phyloP scores from a whole-genome alignment of 768 basidiomycete species.

The Bullera alba region DNA sequence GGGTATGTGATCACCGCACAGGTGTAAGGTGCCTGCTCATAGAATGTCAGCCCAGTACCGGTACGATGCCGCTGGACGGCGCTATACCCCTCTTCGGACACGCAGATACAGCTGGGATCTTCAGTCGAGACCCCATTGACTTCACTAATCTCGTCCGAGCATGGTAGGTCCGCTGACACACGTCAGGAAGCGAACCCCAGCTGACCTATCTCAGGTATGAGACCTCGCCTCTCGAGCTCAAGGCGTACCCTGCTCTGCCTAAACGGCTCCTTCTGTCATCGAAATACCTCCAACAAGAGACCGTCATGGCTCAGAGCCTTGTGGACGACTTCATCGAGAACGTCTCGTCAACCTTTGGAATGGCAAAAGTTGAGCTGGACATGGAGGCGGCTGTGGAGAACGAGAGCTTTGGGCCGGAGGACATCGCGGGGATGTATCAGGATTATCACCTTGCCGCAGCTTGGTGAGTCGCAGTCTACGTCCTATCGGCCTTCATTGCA shows the following conservation, averaged over 20 bases:
- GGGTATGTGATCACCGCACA: conserved; percentile 4
- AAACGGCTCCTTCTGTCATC: conserved; percentile 17
- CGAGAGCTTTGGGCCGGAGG: too few species aligned
- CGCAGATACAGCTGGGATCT: conserved; percentile 29
- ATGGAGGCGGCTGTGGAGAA: too few species aligned
- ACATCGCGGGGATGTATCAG: too few species aligned
- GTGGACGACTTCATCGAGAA: conserved; percentile 14
- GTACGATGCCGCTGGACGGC: conserved; percentile 20
- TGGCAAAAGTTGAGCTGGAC: not conserved
- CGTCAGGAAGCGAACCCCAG: not conserved
- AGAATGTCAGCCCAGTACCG: conserved; percentile 18
- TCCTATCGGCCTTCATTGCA: too few species aligned
- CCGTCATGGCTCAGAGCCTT: conserved; percentile 13
- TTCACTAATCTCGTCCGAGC: not conserved
- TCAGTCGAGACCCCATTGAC: conserved; percentile 15
- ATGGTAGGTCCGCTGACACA: conserved; percentile 2
- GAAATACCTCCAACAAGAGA: conserved; percentile 11
- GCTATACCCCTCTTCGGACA: conserved; percentile 20
- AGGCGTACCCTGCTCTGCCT: conserved; percentile 15
- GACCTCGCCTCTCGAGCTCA: conserved; percentile 16
- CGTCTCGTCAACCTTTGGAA: too few species aligned
- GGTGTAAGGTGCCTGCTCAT: not conserved
- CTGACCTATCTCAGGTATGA: conserved; percentile 17
- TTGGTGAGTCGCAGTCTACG: not conserved
- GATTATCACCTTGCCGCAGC: too few species aligned